phyloP scores from a whole-genome alignment of 805 yeast genomes.

The Saturnispora serradocipensis region DNA sequence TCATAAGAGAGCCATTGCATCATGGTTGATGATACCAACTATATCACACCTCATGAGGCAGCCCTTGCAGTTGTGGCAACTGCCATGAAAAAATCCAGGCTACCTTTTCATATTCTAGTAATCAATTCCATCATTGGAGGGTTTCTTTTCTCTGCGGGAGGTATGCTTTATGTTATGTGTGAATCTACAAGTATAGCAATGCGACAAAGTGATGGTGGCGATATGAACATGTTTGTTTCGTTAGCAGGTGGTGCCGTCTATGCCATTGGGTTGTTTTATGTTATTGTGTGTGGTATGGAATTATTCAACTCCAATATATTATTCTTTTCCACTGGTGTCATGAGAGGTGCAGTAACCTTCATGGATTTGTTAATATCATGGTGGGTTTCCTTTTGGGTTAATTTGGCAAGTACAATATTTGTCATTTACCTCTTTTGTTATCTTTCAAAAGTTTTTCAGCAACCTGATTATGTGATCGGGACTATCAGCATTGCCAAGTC shows the following conservation, averaged over 20 bases:
- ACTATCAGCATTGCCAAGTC: constrained; percentile 38
- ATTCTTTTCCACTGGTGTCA: constrained; percentile 58
- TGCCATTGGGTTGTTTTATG: constrained; percentile 68
- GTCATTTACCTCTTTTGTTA: constrained; percentile 57
- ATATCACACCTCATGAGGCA: constrained; percentile 70
- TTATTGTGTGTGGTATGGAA: constrained; percentile 67
- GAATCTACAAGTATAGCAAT: constrained; percentile 43
- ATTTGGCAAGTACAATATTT: constrained; percentile 55
- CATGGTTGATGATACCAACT: constrained; percentile 41
- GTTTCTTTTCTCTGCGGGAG: constrained; percentile 58
- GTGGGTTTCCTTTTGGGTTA: constrained; percentile 58
- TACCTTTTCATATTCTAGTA: constrained; percentile 48
- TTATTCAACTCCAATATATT: constrained; percentile 66
- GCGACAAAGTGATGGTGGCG: constrained; percentile 16
- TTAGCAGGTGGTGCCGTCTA: constrained; percentile 53
- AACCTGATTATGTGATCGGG: constrained; percentile 36
- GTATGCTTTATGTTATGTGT: constrained; percentile 53
- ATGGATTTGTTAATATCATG: constrained; percentile 58
- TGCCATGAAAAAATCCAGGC: constrained; percentile 71
- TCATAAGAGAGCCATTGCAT: background rate
- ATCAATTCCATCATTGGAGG: constrained; percentile 67
- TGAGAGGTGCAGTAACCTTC: constrained; percentile 60
- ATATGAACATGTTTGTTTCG: constrained; percentile 44
- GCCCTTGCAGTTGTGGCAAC: constrained; percentile 82
- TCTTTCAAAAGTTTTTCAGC: constrained; percentile 40